Conservation (phyloP, 495 filamentous ascomycete genomes). For the Letharia lupina region DNA sequence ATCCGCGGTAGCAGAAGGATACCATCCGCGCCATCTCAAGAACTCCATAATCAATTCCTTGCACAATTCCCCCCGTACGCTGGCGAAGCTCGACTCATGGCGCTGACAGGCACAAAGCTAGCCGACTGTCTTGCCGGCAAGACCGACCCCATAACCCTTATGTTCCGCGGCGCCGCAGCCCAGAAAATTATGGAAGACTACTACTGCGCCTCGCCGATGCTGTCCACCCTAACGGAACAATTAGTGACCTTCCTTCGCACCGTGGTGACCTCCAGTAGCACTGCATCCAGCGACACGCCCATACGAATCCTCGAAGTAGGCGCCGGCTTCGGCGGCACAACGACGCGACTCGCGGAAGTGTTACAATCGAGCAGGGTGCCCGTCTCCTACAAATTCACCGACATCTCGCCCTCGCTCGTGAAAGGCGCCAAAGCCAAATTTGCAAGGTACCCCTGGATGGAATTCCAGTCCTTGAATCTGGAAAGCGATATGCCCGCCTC, state of each 20-base stretch:
- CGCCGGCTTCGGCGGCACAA: constrained; percentile 28
- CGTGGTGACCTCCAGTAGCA: constrained; percentile 12
- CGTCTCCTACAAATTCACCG: constrained; percentile 36
- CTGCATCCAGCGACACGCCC: constrained; percentile 10
- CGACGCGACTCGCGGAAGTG: constrained; percentile 18
- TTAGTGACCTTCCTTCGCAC: constrained; percentile 24
- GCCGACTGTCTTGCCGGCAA: constrained; percentile 29
- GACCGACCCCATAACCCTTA: constrained; percentile 26
- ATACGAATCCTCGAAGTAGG: constrained; percentile 28
- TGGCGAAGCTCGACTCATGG: constrained; percentile 25
- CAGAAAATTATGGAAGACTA: constrained; percentile 25
- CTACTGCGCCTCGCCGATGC: constrained; percentile 27
- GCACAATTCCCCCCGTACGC: constrained; percentile 19
- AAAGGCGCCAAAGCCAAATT: constrained; percentile 25
- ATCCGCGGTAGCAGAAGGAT: constrained; percentile 15
- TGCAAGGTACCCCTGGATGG: constrained; percentile 23
- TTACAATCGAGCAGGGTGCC: constrained; percentile 15
- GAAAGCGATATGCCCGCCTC: constrained; percentile 23
- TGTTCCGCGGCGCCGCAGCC: constrained; percentile 26
- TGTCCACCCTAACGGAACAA: constrained; percentile 25
- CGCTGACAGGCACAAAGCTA: constrained; percentile 26
- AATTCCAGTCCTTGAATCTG: constrained; percentile 27
- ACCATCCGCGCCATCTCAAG: constrained; percentile 2
- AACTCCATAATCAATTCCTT: constrained; percentile 10
- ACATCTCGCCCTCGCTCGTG: constrained; percentile 30